Base-by-base conservation (phyloP, 805 yeast species). In the Ogataea thermomethanolica region DNA sequence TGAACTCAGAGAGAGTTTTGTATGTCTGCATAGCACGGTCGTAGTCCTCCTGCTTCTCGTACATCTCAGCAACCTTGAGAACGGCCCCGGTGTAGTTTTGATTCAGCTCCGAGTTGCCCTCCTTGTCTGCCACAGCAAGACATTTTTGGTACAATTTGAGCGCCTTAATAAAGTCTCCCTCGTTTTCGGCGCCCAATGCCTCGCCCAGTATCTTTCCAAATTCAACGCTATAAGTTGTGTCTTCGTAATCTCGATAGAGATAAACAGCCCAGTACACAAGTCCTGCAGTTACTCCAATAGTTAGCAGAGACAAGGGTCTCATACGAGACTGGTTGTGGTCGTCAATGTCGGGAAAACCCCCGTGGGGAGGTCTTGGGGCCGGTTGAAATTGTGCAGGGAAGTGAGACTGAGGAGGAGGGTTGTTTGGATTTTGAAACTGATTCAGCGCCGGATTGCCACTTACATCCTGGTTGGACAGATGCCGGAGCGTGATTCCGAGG, bases 61-160 rank as follows among this genome's bases (percentile, higher is more conserved):
- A 84, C 81, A 86, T 79, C 54, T 88, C 95, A 10, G 84, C 95
- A n/a, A 44, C 36, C 54, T 89, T 85, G 59, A 89, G 66, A 55
- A 87, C 90, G 33, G 88, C 74, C 0, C 96, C 95, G 0, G 96
- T 87, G 59, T 84, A 89, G 56, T 85, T 93, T 56, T 86, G 93
- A 35, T 78, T 66, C 27, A 82, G 51, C 7, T 71, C 72, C 45
- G 76, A 74, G 54, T 82, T 55, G 0, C 67, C 70, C 31, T 76
- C 62, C 13, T 69, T 64, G 36, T 82, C 76, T 29, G 87, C 79
- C 44, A 74, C 73, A 12, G 75, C 68, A 26, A 89, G 63, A 0
- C 91, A 93, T 50, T 82, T 84, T 15, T 84, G 64, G 62, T 87
- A 91, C 48, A 71, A 66, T 39, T 73, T 71, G 42, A 88, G 66